Evolutionary conservation across 176 grass and related monocot genomes (phyloP).

Genomic region (Chrysopogon serrulatus): DNA sequence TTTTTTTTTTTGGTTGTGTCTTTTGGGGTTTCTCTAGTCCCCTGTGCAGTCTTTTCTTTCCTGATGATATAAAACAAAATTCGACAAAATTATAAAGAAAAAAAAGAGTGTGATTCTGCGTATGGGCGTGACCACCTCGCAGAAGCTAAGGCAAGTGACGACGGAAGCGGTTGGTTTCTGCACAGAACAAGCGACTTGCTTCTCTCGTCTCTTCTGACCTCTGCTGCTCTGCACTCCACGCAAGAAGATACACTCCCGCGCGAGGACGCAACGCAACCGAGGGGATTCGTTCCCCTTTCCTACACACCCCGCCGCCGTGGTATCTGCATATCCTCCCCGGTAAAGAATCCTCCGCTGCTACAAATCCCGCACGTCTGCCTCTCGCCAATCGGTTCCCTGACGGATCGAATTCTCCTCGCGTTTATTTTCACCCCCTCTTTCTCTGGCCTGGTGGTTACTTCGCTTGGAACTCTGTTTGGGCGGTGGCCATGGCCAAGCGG

Average conservation of each 20-base stretch:
- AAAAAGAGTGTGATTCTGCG: not conserved
- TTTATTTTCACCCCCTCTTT: not conserved
- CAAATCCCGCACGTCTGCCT: constrained; percentile 20
- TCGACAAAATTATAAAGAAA: not conserved
- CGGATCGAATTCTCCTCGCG: not conserved
- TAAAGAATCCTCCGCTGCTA: not conserved
- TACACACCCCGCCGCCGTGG: not conserved
- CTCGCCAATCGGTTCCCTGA: not conserved
- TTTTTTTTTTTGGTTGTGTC: too few species aligned
- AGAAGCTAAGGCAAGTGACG: not conserved
- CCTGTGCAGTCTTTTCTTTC: not conserved
- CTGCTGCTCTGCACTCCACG: constrained; percentile 43
- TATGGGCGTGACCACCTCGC: not conserved
- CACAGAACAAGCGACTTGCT: not conserved
- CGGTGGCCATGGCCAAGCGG: constrained; percentile 32
- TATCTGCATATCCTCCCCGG: not conserved
- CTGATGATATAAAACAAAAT: not conserved
- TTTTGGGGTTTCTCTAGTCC: not conserved
- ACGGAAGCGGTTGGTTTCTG: not conserved
- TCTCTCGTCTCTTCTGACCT: not conserved
- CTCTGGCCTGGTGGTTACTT: not conserved
- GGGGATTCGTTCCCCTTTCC: constrained; percentile 8
- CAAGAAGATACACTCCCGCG: constrained; percentile 34
- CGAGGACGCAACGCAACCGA: constrained; percentile 8
- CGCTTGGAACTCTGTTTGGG: not conserved